These are phyloP conservation scores for Zea mays DNA, from an alignment of 176 grass and related monocot species.

Conservation along the genomic window DNA sequence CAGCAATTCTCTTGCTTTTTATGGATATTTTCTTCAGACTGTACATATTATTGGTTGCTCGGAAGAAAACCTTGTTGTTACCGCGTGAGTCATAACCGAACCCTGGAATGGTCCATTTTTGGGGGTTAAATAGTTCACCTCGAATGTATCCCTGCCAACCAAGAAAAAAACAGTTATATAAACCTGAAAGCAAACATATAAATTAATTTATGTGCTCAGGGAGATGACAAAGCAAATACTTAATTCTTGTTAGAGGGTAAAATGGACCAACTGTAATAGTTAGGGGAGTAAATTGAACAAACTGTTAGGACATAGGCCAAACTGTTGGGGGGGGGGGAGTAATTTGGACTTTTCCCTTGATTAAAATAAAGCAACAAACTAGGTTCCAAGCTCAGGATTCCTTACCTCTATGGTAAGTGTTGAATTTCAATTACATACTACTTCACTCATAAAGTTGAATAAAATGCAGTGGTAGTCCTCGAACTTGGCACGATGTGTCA, in stretches of 20 bases:
- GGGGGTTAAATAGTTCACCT: slow-evolving; percentile 47
- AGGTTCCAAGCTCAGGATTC: background rate
- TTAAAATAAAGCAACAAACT: background rate
- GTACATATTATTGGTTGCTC: slow-evolving; percentile 42
- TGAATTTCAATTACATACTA: background rate
- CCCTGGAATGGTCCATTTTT: slow-evolving; percentile 66
- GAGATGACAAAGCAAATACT: too few relatives aligned
- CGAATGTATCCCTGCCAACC: slow-evolving; percentile 68
- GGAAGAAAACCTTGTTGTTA: slow-evolving; percentile 24
- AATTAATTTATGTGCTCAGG: background rate
- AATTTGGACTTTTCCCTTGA: background rate
- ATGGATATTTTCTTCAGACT: slow-evolving; percentile 44
- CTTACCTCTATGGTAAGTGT: background rate
- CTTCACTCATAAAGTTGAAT: too few relatives aligned
- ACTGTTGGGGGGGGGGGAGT: background rate
- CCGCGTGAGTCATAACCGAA: slow-evolving; percentile 27
- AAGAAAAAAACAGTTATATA: slow-evolving; percentile 8
- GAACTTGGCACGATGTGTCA: too few relatives aligned
- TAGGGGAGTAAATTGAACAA: background rate
- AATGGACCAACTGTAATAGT: background rate
- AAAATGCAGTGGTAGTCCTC: too few relatives aligned
- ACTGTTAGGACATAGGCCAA: background rate
- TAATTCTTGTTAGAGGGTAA: background rate
- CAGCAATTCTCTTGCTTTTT: slow-evolving; percentile 70
- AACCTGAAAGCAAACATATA: slow-evolving; percentile 20